phyloP scores from a whole-genome alignment of 345 rosid species.

The Pugionium dolabratum region DNA sequence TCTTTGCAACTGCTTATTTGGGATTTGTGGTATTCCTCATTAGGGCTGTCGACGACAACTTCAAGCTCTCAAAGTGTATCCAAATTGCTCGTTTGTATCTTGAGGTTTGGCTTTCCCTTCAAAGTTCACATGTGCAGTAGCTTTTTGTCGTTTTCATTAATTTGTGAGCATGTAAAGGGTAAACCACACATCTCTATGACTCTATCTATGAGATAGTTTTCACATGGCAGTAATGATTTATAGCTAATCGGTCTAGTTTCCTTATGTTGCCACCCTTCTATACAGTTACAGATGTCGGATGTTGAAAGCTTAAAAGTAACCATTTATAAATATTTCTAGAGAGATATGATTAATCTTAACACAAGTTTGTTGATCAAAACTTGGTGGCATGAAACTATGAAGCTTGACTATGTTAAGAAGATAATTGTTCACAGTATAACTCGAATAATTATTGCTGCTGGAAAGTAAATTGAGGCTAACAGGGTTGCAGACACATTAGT shows the following conservation, averaged over 20 bases:
- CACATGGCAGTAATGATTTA: background rate
- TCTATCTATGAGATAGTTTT: slow-evolving; percentile 1
- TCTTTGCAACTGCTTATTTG: slow-evolving; percentile 2
- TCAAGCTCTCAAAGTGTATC: slow-evolving; percentile 88
- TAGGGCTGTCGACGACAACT: slow-evolving; percentile 87
- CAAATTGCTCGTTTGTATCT: slow-evolving; percentile 96
- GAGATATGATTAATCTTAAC: background rate
- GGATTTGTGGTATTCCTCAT: slow-evolving; percentile 27
- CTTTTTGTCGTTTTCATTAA: slow-evolving; percentile 11
- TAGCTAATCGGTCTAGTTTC: background rate
- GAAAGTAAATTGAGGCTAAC: slow-evolving; percentile 2
- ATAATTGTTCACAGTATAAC: background rate
- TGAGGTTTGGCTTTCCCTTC: slow-evolving; percentile 58
- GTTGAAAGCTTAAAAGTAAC: slow-evolving; percentile 6
- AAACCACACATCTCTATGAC: background rate
- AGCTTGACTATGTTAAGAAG: background rate
- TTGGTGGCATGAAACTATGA: slow-evolving; percentile 2
- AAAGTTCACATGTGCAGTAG: background rate
- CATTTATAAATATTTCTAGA: background rate
- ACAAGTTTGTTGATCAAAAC: slow-evolving; percentile 21
- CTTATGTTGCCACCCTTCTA: background rate
- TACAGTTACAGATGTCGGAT: slow-evolving; percentile 4
- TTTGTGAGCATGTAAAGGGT: slow-evolving; percentile 1
- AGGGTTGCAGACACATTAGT: background rate
- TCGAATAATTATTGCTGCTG: background rate